Evolutionary conservation across 2,329 filamentous ascomycete species (phyloP), one percentile per base, ranked within the genome.

Genomic region (Fusarium sp.): DNA sequence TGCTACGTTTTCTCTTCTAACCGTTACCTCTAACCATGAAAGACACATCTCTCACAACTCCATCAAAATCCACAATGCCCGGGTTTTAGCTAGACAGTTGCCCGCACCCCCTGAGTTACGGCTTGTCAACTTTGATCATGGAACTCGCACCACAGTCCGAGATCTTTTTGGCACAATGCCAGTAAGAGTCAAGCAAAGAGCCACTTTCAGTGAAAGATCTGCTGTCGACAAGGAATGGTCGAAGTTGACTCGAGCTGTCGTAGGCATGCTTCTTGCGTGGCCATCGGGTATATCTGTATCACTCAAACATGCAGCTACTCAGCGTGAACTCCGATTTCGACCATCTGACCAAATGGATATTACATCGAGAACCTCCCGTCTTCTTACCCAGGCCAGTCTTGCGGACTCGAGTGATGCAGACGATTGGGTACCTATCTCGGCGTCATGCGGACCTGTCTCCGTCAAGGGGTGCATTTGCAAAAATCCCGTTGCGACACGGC

Each of bases 151-250:
- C 3, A 86, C 86, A 1, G 91, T 97, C 8, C 88, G 90, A 59
- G 91, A 97, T 77, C 83, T 98, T 2, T 98, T 98, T 79, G 94
- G 94, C 1, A 92, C 90, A 62, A 93, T 98, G 88, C 94, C 95
- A 0, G 95, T 98, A 14, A 90, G 95, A 16, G 91, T 97, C 27
- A 97, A 96, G 77, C 92, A 94, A 73, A 87, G 94, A 67, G 87
- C 89, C 0, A 73, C 87, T 0, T 72, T 89, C 5, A 80, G 84
- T 41, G 82, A 88, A 74, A 84, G 83, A 71, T 70, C 84, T 13
- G 76, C 83, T 25, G 82, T 90, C 49, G 79, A 86, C 22, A 91
- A 86, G 69, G 86, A 92, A 55, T 95, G 92, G 89, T 86, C 89
- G 29, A 79, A 79, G 2, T 80, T 97, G 18, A 86, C 88, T 65